Base-by-base conservation (phyloP, 768 basidiomycete genomes). In the Leccinellum rugosiceps region DNA sequence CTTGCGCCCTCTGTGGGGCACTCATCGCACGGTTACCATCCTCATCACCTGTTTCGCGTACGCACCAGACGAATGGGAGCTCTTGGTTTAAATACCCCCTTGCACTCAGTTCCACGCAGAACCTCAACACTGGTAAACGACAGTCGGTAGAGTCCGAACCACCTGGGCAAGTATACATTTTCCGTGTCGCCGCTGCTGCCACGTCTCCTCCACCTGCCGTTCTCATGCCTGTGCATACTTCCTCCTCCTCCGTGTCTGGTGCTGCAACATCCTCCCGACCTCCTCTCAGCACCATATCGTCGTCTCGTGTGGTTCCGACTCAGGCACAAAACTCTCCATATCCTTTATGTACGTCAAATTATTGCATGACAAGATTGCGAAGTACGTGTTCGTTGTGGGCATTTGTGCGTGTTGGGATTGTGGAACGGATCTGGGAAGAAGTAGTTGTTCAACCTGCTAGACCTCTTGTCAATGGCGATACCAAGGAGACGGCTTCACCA, bases 351-450 rank as follows among this genome's bases (percentile, higher is more conserved):
- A 76, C 81, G 11, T 83, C 82, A 17, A 86, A 90, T n/a, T 96
- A 93, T 87, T 96, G 94, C 69, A 77, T 96, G 15, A 75, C 81
- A 6, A 83, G 94, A 8, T 77, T 97, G 19, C 84, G 94, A 13
- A 80, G 87, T 35, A 92, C 94, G n/a, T 95, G 93, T 71, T 88
- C 87, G 4, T 75, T 96, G 14, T 97, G 94, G 93, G 84, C 88
- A 17, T 96, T 91, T 65, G 85, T 96, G 51, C 83, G 92, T 23
- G 85, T 83, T 0, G 84, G 88, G 10, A 77, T 97, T 53, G 78
- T 96, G 19, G 92, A 94, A 58, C 88, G 86, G 63, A 76, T 96
- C 6, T 97, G 94, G 94, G 88, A 92, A 55, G 94, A 95, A 60
- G 90, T 87, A 56, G 64, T 81, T 6, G 62, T 70, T 3, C 75